Base-by-base conservation (phyloP, 768 basidiomycete species). In the Rhizopogon vesiculosus region DNA sequence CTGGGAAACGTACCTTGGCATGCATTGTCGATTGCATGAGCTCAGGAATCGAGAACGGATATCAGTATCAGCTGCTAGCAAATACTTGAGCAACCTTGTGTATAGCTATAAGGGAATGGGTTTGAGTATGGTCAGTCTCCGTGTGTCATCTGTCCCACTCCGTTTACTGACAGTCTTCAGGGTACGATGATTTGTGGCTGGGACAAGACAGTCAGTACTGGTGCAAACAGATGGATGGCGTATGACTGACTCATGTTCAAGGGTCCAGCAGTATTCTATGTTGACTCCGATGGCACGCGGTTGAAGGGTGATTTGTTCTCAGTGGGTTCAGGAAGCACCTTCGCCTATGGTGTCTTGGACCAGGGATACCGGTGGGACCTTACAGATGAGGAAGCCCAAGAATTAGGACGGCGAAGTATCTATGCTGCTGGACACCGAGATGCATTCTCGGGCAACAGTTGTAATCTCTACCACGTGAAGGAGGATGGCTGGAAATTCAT, bases 141-240 rank as follows among this genome's bases (percentile, higher is more conserved):
- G 43, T 48, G 49, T 28, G 19, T 19, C 42, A 40, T 57, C n/a
- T 45, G 29, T 40, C 28, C 39, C 45, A 9, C 50, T n/a, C 42
- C 29, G 45, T 42, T 51, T 59, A 42, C 62, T 8, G 45, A 10
- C 25, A 33, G 43, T 46, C 3, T 46, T 10, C 63, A 95, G 93
- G 97, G 97, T 49, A 99, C 97, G 0, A 99, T 98, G 97, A 95
- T 99, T 55, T 98, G 95, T 65, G 97, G 97, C 28, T 98, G 95
- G 94, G 97, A 99, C 75, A 98, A 98, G 78, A 98, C 95, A 12
- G 91, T 89, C 58, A 64, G 87, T 73, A 5, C 15, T 38, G 35
- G 16, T 45, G 29, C 18, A 33, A 31, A 38, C 1, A 19, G 25
- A 51, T 54, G 9, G 18, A 28, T 3, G 31, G 16, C 9, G 2